These are phyloP conservation scores for Plasmodium reichenowi DNA, from an alignment of 169 alveolate genomes.

Conservation along the genomic window DNA sequence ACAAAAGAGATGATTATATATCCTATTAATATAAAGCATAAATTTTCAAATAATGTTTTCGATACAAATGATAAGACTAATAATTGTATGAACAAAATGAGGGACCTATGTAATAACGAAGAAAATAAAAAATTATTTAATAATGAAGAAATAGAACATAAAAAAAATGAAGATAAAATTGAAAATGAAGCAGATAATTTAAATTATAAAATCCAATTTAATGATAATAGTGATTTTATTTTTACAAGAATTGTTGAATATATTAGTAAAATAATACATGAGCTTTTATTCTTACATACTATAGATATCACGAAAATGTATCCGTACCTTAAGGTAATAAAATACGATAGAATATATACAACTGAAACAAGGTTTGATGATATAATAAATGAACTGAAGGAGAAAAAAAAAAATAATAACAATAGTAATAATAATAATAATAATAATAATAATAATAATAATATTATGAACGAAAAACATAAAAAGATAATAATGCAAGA, in stretches of 20 bases:
- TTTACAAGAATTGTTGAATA: slow-evolving; percentile 68
- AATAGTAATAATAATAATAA: no score
- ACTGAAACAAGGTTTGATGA: slow-evolving; percentile 21
- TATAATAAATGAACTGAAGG: slow-evolving; percentile 3
- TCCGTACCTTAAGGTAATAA: slow-evolving; percentile 42
- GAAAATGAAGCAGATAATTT: background rate
- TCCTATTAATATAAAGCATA: background rate
- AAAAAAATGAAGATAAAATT: background rate
- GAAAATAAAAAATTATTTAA: background rate
- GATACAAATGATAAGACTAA: background rate
- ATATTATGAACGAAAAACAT: background rate
- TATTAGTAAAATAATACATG: slow-evolving; percentile 75
- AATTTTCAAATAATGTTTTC: background rate
- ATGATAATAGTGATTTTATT: slow-evolving; percentile 13
- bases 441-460: background rate
- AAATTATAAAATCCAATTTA: background rate
- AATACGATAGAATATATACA: slow-evolving; percentile 67
- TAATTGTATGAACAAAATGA: background rate
- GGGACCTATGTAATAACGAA: background rate
- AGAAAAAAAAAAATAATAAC: background rate
- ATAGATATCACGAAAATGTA: slow-evolving; percentile 68
- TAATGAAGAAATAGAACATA: background rate
- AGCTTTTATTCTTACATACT: slow-evolving; percentile 59
- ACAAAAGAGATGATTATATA: no score
- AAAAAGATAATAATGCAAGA: background rate